phyloP scores from a whole-genome alignment of 495 filamentous ascomycete genomes.

The Neurospora sp. region DNA sequence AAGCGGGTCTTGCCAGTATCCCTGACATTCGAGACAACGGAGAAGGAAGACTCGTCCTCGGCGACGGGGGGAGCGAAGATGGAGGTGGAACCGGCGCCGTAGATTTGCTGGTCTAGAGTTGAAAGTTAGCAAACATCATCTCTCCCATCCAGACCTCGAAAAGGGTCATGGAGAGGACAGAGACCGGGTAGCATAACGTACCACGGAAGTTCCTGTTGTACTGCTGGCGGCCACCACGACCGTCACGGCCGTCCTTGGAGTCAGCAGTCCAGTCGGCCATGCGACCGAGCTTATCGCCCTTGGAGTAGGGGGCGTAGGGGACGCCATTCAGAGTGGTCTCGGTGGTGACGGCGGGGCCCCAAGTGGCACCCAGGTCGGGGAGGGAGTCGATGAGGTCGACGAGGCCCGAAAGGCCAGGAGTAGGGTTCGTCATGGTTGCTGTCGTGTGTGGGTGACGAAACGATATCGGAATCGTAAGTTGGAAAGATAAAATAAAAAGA shows the following conservation, averaged over 20 bases:
- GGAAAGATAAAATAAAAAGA: not conserved
- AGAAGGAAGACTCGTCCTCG: constrained; percentile 96
- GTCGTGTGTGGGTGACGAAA: not conserved
- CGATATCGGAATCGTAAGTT: not conserved
- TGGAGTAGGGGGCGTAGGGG: constrained; percentile 94
- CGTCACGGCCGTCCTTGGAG: constrained; percentile 70
- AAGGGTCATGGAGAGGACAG: not conserved
- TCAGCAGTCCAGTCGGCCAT: constrained; percentile 99
- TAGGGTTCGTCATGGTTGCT: constrained; percentile 17
- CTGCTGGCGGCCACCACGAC: constrained; percentile 67
- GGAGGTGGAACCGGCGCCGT: constrained; percentile 78
- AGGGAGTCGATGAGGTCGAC: constrained; percentile 47
- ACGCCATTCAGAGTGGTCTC: constrained; percentile 89
- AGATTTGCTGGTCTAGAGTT: constrained; percentile 79
- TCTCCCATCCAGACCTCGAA: not conserved
- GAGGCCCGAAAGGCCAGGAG: constrained; percentile 26
- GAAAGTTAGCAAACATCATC: not conserved
- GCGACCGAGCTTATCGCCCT: constrained; percentile 94
- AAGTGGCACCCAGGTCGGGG: constrained; percentile 54
- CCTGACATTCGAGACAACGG: constrained; percentile 88
- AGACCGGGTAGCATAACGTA: constrained; percentile 26
- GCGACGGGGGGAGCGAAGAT: constrained; percentile 82
- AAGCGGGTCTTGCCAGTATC: constrained; percentile 78
- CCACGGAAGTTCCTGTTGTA: constrained; percentile 91
- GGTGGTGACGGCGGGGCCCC: constrained; percentile 72